These are phyloP conservation scores for Colletotrichum sp. DNA, from an alignment of 2,329 filamentous ascomycete species.

Conservation along the genomic window DNA sequence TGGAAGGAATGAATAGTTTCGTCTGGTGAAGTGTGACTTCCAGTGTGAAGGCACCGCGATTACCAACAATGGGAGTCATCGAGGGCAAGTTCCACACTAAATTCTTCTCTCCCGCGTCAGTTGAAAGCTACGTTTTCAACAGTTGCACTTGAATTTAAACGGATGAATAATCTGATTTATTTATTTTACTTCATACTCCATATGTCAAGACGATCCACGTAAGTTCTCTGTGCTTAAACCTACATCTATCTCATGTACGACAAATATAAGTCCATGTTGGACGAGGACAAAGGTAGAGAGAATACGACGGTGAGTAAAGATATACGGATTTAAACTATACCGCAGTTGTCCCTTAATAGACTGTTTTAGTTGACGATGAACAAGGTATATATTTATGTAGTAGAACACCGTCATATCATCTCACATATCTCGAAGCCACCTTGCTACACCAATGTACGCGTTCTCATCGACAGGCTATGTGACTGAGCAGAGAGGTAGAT, in stretches of 20 bases:
- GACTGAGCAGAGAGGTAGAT: neutral
- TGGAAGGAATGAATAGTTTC: neutral
- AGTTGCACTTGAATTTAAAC: neutral
- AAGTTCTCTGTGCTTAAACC: neutral
- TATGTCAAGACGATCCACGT: accelerated
- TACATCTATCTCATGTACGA: neutral
- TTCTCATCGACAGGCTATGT: accelerated
- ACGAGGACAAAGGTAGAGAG: neutral
- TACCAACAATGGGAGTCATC: neutral
- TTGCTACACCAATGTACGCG: neutral
- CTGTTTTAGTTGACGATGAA: neutral
- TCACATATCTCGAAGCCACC: neutral
- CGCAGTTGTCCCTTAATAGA: accelerated
- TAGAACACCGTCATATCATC: neutral
- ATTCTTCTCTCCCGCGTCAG: neutral
- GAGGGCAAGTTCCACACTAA: no score
- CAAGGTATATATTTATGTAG: neutral
- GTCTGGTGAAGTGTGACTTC: neutral
- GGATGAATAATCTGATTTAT: no score
- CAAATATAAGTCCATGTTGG: neutral
- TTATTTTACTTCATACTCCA: accelerated
- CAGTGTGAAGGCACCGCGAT: neutral
- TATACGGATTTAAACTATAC: accelerated
- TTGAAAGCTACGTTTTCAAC: neutral
- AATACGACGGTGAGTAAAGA: accelerated